phyloP scores from a whole-genome alignment of 345 rosid genomes.

The Populus ilicifolia region DNA sequence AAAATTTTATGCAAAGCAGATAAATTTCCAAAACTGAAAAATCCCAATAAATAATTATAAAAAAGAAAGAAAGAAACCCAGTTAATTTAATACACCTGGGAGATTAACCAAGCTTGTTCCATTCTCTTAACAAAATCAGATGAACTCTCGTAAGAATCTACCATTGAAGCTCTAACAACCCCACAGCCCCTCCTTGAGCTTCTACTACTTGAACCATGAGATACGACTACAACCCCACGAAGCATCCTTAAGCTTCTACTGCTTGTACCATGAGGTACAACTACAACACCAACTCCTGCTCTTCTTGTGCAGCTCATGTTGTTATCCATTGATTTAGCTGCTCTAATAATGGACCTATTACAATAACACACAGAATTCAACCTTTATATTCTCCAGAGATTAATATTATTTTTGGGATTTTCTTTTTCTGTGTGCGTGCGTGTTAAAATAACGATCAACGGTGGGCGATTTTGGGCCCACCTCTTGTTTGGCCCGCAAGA shows the following conservation, averaged over 20 bases:
- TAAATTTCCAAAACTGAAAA: not conserved
- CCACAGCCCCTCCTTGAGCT: conserved; percentile 12
- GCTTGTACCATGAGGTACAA: conserved; percentile 15
- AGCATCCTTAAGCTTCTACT: not conserved
- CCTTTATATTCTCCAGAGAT: conserved; percentile 15
- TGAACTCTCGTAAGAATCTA: conserved; percentile 72
- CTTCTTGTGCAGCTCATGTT: conserved; percentile 14
- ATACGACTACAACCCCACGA: conserved; percentile 24
- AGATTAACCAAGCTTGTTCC: conserved; percentile 86
- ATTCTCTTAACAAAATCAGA: conserved; percentile 71
- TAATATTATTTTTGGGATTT: no score
- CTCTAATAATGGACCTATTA: conserved; percentile 21
- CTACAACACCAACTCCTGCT: conserved; percentile 11
- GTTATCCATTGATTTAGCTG: conserved; percentile 13
- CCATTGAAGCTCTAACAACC: conserved; percentile 51
- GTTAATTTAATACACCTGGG: conserved; percentile 46
- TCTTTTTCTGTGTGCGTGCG: not conserved
- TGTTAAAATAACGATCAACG: not conserved
- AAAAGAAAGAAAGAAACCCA: no score
- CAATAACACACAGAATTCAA: conserved; percentile 26
- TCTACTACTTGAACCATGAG: conserved; percentile 1
- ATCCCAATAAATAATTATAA: not conserved
- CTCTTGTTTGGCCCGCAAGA: conserved; percentile 1
- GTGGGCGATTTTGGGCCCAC: conserved; percentile 4
- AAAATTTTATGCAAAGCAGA: not conserved